Evolutionary conservation across 495 filamentous ascomycete species (phyloP), one percentile per base, ranked within the genome.

Genomic region (Viridothelium virens): DNA sequence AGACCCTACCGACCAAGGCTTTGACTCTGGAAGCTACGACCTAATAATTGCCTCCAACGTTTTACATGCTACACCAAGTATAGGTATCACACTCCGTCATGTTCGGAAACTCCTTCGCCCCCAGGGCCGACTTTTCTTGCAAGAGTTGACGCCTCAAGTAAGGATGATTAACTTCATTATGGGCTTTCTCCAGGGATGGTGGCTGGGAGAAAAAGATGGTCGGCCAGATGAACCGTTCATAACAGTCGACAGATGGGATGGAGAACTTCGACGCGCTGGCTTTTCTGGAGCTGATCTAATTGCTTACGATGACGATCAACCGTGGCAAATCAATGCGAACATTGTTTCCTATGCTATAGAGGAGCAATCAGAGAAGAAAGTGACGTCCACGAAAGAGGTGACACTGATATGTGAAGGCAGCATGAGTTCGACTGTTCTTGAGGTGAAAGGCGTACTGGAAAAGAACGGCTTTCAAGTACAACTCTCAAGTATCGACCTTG

Each of bases 281-380:
- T 77, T 75, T 62, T 71, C 71, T 2, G 75, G 75, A 12, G n/a
- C 68, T 9, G 68, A 72, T 18, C 5, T 11, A 18, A n/a, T 25
- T 18, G 48, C 18, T n/a, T 53, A 53, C 18, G 48, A 53, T 53
- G 48, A 14, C n/a, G 48, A 53, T 53, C 48, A 25, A 53, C 48
- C 48, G n/a, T 53, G 48, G 48, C 48, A 53, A 5, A 53, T 18
- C 48, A 53, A 53, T 18, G 48, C 18, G 5, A 16, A 14, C n/a
- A 53, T 53, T 14, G 18, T 53, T 25, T 53, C 48, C 11, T n/a
- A n/a, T 14, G 48, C 48, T 25, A 18, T 53, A 16, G 48, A 53
- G 18, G 48, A 53, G 48, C 1, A 53, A n/a, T 18, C 48, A 5
- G 11, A 5, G 59, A 38, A 50, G 44, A 37, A 67, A 53, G 38